Evolutionary conservation across 768 basidiomycete species (phyloP).

Genomic region (Amanita molliuscula): DNA sequence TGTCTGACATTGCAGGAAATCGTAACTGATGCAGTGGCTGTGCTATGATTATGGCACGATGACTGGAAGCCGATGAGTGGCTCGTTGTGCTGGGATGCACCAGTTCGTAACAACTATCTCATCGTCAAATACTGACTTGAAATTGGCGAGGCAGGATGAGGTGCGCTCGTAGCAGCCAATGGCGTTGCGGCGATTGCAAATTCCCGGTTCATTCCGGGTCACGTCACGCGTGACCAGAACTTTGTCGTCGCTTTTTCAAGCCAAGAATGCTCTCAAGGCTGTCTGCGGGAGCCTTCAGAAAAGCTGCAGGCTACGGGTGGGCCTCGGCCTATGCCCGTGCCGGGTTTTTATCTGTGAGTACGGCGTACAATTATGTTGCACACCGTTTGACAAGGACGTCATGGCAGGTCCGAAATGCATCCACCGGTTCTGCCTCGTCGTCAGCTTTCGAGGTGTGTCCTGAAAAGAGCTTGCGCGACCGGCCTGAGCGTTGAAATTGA

Average conservation of each 20-base stretch:
- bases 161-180: not conserved
- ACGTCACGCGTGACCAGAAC: constrained; percentile 24
- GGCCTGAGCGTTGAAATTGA: constrained; percentile 7
- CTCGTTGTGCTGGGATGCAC: too few relatives aligned
- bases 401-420: constrained; percentile 60
- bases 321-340: constrained; percentile 28
- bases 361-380: not conserved
- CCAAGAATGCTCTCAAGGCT: constrained; percentile 77
- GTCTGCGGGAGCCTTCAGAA: constrained; percentile 62
- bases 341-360: constrained; percentile 41
- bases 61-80: too few relatives aligned
- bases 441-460: constrained; percentile 54
- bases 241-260: constrained; percentile 24
- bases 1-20: constrained; percentile 38
- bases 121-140: too few relatives aligned
- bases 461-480: not conserved
- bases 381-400: constrained; percentile 10
- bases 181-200: not conserved
- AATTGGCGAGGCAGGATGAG: not conserved
- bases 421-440: constrained; percentile 46
- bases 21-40: not conserved
- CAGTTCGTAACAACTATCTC: too few relatives aligned
- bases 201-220: constrained; percentile 9
- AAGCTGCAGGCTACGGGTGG: constrained; percentile 36
- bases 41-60: not conserved